phyloP scores from a whole-genome alignment of 202 grass and related monocot species.

The Setaria viridis region DNA sequence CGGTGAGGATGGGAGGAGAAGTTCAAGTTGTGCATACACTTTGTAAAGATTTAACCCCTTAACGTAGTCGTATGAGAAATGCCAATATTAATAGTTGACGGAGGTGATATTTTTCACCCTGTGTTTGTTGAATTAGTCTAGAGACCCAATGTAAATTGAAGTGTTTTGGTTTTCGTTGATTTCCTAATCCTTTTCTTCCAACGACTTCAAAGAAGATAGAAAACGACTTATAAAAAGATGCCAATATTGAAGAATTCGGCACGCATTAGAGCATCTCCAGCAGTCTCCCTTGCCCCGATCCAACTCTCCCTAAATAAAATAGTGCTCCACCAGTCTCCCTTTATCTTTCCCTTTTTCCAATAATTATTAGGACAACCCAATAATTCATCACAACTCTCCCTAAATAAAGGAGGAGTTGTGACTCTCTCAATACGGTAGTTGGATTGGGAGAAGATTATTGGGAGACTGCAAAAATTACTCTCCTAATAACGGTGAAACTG shows the following conservation, averaged over 20 bases:
- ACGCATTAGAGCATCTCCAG: background rate
- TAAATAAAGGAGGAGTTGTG: no score
- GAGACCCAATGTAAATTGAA: background rate
- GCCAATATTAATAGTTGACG: constrained; percentile 17
- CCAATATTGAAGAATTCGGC: background rate
- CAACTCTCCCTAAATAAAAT: no score
- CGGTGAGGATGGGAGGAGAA: background rate
- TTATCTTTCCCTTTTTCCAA: no score
- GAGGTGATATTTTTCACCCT: background rate
- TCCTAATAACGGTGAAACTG: no score
- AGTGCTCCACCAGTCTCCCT: no score
- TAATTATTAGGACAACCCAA: no score
- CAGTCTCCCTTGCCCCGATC: no score
- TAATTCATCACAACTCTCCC: no score
- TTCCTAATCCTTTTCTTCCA: background rate
- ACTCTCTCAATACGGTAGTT: no score
- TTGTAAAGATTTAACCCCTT: background rate
- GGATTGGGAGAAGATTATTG: no score
- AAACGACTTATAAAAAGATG: background rate
- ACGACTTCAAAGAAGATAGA: background rate
- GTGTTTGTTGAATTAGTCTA: background rate
- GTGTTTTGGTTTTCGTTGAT: background rate
- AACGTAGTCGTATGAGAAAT: background rate
- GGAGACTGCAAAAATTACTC: no score
- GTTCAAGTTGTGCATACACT: background rate